Base-by-base conservation (phyloP, 2,329 filamentous ascomycete species). In the Colletotrichum lentis region DNA sequence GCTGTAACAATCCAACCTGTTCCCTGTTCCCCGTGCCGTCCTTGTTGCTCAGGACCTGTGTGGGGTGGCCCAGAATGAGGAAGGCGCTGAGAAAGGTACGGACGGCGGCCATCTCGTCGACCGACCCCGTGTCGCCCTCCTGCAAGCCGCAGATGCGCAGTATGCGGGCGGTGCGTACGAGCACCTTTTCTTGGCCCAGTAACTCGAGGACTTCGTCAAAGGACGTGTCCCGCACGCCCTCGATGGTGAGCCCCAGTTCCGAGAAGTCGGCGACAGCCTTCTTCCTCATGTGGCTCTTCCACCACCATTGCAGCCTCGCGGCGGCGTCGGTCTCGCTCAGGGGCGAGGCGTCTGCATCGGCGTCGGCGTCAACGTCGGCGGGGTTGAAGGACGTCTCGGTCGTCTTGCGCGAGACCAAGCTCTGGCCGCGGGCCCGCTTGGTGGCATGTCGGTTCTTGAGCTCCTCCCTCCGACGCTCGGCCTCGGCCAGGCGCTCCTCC, bases 61-160 rank as follows among this genome's bases (percentile, higher is more conserved):
- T 88, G 1, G 92, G 92, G 76, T 95, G 92, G 1, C 91, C 91
- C 31, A 94, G 81, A 69, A 95, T 94, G 62, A 96, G 82, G 75
- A 91, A 95, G 5, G 92, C 90, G 74, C 91, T 93, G 63, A 96
- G 80, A 73, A 95, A 95, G 0, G 90, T 93, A 73, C 91, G 85
- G 47, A 92, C 87, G 18, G 88, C 86, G 43, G 90, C 88, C 82
- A 91, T 91, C 71, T 92, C 88, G 52, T 86, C 84, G 64, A 90
- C 86, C 1, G 88, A 89, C 18, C 87, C 85, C 2, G 84, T 79
- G 3, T 86, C 85, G 44, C 86, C 88, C 72, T 93, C 90, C 57
- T 87, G 84, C 61, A 95, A 80, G 1, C 89, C 90, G 73, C 92
- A 92, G 12, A 92, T 84, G 35, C 86, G 85, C 67, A 95, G 83